phyloP scores from a whole-genome alignment of 1,284 basidiomycete species.

The Irpex sp. region DNA sequence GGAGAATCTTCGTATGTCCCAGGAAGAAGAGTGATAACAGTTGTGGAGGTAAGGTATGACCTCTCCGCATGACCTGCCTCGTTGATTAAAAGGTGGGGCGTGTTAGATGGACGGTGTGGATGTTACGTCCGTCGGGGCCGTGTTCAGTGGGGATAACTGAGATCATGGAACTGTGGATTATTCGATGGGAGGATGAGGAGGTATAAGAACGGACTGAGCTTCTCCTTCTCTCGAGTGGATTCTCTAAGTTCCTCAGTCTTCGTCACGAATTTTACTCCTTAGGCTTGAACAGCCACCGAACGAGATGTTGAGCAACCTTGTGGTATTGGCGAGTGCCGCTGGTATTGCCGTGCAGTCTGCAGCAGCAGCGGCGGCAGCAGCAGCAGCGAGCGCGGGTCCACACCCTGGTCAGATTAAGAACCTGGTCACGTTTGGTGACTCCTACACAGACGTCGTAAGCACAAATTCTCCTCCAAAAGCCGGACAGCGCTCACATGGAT shows the following conservation, averaged over 20 bases:
- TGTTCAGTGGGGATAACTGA: too few relatives aligned
- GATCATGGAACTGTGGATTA: too few relatives aligned
- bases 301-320: neutral
- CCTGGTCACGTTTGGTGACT: slow-evolving; percentile 45
- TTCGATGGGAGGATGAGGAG: too few relatives aligned
- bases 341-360: too few relatives aligned
- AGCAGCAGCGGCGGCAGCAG: neutral
- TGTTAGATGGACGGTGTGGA: neutral
- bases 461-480: too few relatives aligned
- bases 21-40: neutral
- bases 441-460: slow-evolving; percentile 37
- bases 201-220: neutral
- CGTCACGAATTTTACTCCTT: too few relatives aligned
- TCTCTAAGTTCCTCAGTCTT: too few relatives aligned
- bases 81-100: neutral
- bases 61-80: neutral
- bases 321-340: too few relatives aligned
- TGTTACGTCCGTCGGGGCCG: too few relatives aligned
- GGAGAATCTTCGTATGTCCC: too few relatives aligned
- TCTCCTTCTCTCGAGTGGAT: neutral
- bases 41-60: neutral
- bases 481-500: neutral
- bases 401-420: slow-evolving; percentile 36
- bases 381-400: slow-evolving; percentile 10
- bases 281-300: neutral